Evolutionary conservation across 257 asterid genomes (phyloP), one percentile per base, ranked within the genome.

Genomic region (Nicotiana benthamiana): DNA sequence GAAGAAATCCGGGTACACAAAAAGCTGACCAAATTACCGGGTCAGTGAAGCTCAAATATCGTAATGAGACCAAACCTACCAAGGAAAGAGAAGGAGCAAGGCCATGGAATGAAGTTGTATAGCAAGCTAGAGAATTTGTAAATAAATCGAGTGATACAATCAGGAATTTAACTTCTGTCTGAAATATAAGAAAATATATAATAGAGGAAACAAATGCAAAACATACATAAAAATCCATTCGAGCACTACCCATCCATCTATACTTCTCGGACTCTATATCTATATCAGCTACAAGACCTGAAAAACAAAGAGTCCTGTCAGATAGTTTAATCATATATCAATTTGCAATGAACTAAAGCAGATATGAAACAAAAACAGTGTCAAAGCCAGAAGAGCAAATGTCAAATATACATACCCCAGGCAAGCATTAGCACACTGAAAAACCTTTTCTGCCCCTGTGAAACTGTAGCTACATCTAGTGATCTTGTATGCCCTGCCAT

Each of bases 231-330:
- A 95, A 88, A 89, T 92, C 98, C 75, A 96, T 82, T 15, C 99
- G 98, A 70, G 94, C 92, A 88, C 98, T 90, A 74, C 99, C 99
- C 99, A 96, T 92, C 98, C 99, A 96, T 88, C 99, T 85, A 87
- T 94, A 94, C 83, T 90, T 92, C 94, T 94, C 98, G 28, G 98
- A 96, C 90, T 96, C 99, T 4, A 96, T 96, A 76, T 96, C 99
- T 72, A 94, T 92, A 83, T 96, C 99, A 80, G 97, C 99, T 82
- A 96, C 90, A 74, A 94, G 96, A 85, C 98, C 98, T 94, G 90
- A 77, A 87, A 83, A 59, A 12, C 46, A 28, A 63, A 2, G 30
- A 65, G 28, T 80, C 53, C 20, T 12, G 36, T 52, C 9, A 51
- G 65, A 65, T 53, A 20, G 74, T 20, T 65, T 65, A 32, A 28